These are phyloP conservation scores for Ceratocystiopsis sp. DNA, from an alignment of 2,329 filamentous ascomycete genomes.

Conservation along the genomic window DNA sequence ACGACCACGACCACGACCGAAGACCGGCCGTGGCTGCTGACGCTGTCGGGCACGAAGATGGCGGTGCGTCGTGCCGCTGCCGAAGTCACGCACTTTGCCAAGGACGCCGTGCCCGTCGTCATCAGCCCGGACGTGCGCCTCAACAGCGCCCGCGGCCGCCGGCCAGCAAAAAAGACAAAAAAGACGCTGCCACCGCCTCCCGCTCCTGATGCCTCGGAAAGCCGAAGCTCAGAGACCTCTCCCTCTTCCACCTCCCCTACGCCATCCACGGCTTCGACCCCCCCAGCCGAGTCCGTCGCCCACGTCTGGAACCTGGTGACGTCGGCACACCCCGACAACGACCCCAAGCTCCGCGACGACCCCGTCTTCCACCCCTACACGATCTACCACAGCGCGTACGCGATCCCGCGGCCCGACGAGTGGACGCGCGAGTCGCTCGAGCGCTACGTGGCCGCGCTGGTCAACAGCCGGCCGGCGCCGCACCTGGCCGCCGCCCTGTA, in stretches of 20 bases:
- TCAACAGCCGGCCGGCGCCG: slow-evolving; percentile 19
- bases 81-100: slow-evolving; percentile 5
- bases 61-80: slow-evolving; percentile 4
- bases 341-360: slow-evolving; percentile 1
- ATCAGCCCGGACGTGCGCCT: not conserved
- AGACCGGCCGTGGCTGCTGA: slow-evolving; percentile 9
- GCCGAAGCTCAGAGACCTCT: too few relatives aligned
- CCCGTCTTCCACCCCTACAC: slow-evolving; percentile 6
- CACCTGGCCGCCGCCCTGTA: slow-evolving; percentile 20
- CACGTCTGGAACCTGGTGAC: slow-evolving; percentile 5
- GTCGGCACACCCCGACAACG: slow-evolving; percentile 3
- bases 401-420: slow-evolving; percentile 19
- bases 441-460: slow-evolving; percentile 24
- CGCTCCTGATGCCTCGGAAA: too few relatives aligned
- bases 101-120: slow-evolving; percentile 3
- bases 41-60: slow-evolving; percentile 11
- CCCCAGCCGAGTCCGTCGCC: not conserved
- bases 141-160: too few relatives aligned
- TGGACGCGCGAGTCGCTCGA: slow-evolving; percentile 27
- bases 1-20: not conserved
- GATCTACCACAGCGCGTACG: slow-evolving; percentile 18
- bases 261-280: too few relatives aligned
- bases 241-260: too few relatives aligned
- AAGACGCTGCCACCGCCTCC: too few relatives aligned
- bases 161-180: too few relatives aligned